Evolutionary conservation across 352 stramenopile genomes (phyloP), one percentile per base, ranked within the genome.

Genomic region (Phytopythium oedochilum): DNA sequence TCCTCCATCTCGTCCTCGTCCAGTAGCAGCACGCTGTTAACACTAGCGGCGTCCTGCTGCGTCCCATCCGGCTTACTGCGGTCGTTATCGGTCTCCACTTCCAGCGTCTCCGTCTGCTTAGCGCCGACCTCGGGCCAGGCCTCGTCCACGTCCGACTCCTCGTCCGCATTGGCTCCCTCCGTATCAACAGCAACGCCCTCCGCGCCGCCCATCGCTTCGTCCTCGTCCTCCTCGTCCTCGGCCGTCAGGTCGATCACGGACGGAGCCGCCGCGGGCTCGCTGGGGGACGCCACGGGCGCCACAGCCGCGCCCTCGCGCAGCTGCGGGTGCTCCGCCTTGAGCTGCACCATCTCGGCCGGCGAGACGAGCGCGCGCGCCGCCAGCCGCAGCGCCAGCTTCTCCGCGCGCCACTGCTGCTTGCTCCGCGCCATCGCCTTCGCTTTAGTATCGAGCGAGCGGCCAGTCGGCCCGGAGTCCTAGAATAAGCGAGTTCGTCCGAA

Each of bases 81-180:
- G 1, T 26, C 2, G 8, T 29, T 22, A 12, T 53, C 35, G 23
- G 28, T 34, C 11, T 43, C 43, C 60, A 20, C 26, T 15, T 50
- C 31, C 15, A 53, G 28, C 42, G 42, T 54, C 50, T 61, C 48
- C 3, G 59, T 31, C 57, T 58, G 18, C 20, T 45, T 26, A 29
- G 20, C 20, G 1, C 5, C 15, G 14, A n/a, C 25, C 25, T n/a
- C 23, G 0, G 78, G 75, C 62, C 75, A 83, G n/a, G 72, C 75
- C 48, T 88, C 75, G 48, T 89, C 79, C 45, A 79, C 77, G 29
- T 89, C 79, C 23, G 74, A 86, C 48, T 86, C 78, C 15, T 69
- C 61, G 28, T 64, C 55, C 9, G 20, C n/a, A 5, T 39, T 39
- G 34, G 5, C 31, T 11, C 3, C 31, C 31, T 3, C 31, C 31